Evolutionary conservation across 176 grass and related monocot genomes (phyloP).

Genomic region (Cenchrus americanus): DNA sequence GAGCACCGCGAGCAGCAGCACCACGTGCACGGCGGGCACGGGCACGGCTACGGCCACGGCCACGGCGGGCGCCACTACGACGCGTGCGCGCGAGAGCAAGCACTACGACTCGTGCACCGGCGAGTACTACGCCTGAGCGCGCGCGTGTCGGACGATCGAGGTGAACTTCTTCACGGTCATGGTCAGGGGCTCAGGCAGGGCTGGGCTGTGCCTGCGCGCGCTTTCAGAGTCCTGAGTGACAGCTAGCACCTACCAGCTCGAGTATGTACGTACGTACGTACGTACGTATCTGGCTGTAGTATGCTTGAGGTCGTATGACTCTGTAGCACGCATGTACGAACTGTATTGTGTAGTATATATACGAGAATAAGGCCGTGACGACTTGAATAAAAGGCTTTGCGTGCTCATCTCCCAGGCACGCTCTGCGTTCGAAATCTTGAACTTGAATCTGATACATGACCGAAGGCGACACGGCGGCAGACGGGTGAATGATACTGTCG

Average conservation of each 20-base stretch:
- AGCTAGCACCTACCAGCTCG: too few species aligned
- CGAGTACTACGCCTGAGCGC: slow-evolving; percentile 15
- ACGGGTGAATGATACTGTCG: too few species aligned
- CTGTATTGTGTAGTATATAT: not conserved
- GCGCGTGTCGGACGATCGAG: not conserved
- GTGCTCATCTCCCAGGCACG: not conserved
- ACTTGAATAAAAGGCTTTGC: not conserved
- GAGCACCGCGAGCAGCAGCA: not conserved
- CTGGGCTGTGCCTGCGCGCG: not conserved
- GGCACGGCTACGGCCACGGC: not conserved
- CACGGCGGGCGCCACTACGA: slow-evolving; percentile 16
- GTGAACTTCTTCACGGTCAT: not conserved
- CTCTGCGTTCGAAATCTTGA: not conserved
- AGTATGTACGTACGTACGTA: not conserved
- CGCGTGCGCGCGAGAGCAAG: slow-evolving; percentile 13
- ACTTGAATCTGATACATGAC: too few species aligned
- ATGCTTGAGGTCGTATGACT: too few species aligned
- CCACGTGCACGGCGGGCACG: not conserved
- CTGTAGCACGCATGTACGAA: not conserved
- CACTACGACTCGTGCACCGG: slow-evolving; percentile 21
- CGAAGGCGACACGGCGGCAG: too few species aligned
- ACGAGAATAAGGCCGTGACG: slow-evolving; percentile 10
- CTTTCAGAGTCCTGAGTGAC: not conserved
- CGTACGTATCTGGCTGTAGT: not conserved
- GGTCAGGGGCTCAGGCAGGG: too few species aligned